Conservation (phyloP, 331 rosid species). For the Malus hybrid region DNA sequence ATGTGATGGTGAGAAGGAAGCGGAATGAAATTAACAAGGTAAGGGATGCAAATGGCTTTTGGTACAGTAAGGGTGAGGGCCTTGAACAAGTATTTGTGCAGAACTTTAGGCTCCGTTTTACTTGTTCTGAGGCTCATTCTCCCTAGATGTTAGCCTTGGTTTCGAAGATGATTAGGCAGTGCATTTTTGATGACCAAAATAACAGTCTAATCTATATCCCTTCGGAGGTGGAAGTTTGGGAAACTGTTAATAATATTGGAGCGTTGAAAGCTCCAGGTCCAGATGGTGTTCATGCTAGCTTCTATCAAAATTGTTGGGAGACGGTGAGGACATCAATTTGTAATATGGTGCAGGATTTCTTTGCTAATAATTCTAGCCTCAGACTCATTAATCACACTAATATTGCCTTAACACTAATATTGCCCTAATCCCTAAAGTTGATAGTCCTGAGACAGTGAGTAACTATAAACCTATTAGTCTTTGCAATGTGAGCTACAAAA, state of each 20-base stretch:
- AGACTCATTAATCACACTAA: background rate
- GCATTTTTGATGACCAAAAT: background rate
- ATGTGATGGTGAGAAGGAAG: background rate
- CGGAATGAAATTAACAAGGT: background rate
- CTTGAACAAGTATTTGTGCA: too few relatives aligned
- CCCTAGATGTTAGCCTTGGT: background rate
- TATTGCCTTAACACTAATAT: background rate
- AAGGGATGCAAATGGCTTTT: too few relatives aligned
- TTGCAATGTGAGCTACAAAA: background rate
- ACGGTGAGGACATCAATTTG: background rate
- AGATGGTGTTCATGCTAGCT: background rate
- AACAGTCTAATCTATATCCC: too few relatives aligned
- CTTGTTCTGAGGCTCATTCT: background rate
- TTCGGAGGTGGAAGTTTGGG: background rate
- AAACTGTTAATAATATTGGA: background rate
- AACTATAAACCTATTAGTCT: background rate
- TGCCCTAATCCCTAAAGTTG: background rate
- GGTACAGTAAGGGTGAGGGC: too few relatives aligned
- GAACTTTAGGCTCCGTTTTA: too few relatives aligned
- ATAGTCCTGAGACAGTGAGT: background rate
- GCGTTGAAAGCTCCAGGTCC: background rate
- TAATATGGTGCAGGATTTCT: background rate
- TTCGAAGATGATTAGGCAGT: background rate
- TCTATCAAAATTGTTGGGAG: background rate
- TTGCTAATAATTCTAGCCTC: background rate